Evolutionary conservation across 192 early-diverging fungal species (phyloP).

Genomic region (Coemansia interrupta): DNA sequence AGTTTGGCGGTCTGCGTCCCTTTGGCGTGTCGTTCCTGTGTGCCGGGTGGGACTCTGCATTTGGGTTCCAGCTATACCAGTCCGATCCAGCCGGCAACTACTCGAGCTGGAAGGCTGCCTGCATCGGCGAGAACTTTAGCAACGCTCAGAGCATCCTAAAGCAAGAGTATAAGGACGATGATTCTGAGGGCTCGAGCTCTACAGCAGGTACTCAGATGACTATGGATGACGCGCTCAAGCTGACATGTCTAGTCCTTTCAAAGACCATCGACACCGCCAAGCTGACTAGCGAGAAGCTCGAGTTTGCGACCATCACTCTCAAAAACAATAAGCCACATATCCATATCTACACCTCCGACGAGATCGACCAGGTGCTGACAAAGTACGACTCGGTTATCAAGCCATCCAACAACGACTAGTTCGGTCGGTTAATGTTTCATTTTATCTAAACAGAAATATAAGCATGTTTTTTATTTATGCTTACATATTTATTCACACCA

Average conservation of each 20-base stretch:
- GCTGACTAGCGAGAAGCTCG: slow-evolving; percentile 87
- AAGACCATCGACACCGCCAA: slow-evolving; percentile 96
- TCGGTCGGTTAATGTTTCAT: not conserved
- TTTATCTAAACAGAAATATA: not conserved
- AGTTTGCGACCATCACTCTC: slow-evolving; percentile 79
- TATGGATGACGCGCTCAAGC: slow-evolving; percentile 83
- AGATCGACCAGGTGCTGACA: slow-evolving; percentile 43
- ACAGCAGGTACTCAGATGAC: slow-evolving; percentile 42
- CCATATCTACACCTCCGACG: slow-evolving; percentile 33
- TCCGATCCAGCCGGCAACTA: slow-evolving; percentile 99
- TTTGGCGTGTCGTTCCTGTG: slow-evolving; percentile 98
- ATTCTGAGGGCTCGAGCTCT: slow-evolving; percentile 9
- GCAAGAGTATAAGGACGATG: slow-evolving; percentile 93
- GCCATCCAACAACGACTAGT: slow-evolving; percentile 24
- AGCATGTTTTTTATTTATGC: not conserved
- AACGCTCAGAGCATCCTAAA: slow-evolving; percentile 91
- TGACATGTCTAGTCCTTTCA: slow-evolving; percentile 90
- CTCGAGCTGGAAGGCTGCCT: slow-evolving; percentile 97
- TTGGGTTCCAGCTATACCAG: slow-evolving; percentile 96
- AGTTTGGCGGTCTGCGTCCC: slow-evolving; percentile 96
- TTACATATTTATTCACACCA: not conserved
- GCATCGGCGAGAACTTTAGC: slow-evolving; percentile 92
- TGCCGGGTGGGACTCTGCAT: slow-evolving; percentile 85
- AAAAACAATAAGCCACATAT: slow-evolving; percentile 37
- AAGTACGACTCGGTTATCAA: slow-evolving; percentile 42